Conservation (phyloP, 2,329 filamentous ascomycete genomes). For the Cordyceps militaris region DNA sequence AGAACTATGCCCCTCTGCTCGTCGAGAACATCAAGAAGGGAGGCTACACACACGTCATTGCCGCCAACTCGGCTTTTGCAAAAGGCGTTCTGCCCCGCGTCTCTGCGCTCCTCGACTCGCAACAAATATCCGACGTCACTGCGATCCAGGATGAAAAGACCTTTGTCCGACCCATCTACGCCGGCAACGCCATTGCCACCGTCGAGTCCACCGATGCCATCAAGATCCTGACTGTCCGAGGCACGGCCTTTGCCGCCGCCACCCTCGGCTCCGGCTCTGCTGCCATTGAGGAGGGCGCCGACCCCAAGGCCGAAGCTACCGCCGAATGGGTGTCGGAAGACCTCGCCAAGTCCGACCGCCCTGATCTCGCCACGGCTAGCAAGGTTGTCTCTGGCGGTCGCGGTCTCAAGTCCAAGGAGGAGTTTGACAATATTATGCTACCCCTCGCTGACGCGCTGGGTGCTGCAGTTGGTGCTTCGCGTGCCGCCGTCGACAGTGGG, state of each 20-base stretch:
- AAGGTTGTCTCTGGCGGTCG: constrained; percentile 90
- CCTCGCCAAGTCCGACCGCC: constrained; percentile 85
- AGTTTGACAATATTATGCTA: constrained; percentile 88
- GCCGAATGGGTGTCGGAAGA: constrained; percentile 94
- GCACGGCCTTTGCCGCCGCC: constrained; percentile 79
- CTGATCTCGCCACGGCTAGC: constrained; percentile 82
- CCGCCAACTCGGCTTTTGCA: constrained; percentile 88
- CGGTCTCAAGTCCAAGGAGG: constrained; percentile 94
- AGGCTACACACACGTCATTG: constrained; percentile 85
- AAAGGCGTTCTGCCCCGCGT: constrained; percentile 91
- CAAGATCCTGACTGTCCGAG: constrained; percentile 88
- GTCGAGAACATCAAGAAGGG: constrained; percentile 97
- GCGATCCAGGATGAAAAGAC: constrained; percentile 82
- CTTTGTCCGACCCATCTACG: constrained; percentile 94
- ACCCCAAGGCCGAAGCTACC: constrained; percentile 66
- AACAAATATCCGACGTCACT: constrained; percentile 91
- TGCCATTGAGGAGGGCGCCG: constrained; percentile 69
- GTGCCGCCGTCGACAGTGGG: constrained; percentile 91
- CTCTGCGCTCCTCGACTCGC: constrained; percentile 81
- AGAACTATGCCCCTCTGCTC: constrained; percentile 89
- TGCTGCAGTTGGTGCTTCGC: constrained; percentile 90
- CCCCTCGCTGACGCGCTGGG: constrained; percentile 88
- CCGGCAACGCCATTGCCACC: constrained; percentile 93
- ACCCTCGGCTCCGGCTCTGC: constrained; percentile 67
- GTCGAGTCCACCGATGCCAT: constrained; percentile 81